A percentile compares a stretch with the other conserved stretches of the same genome.
Conservation (phyloP, 148 eudicot genomes). For the Diospyros lotus region DNA sequence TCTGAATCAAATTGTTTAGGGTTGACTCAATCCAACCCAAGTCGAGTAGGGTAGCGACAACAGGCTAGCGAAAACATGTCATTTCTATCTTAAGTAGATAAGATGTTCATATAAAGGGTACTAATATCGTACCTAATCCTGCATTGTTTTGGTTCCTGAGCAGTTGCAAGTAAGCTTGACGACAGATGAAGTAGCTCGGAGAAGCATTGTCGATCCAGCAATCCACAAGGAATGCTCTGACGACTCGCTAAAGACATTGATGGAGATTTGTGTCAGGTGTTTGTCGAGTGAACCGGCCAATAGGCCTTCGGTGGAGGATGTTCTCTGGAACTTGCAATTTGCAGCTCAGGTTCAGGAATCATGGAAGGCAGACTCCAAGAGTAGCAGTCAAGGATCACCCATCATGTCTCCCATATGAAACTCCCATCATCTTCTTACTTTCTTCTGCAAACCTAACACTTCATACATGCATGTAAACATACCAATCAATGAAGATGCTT, state of each 20-base stretch:
- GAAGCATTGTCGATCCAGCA: constrained; percentile 65
- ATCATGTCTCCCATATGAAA: background rate
- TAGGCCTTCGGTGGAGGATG: constrained; percentile 72
- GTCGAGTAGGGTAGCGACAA: too few relatives aligned
- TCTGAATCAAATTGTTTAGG: background rate
- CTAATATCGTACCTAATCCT: too few relatives aligned
- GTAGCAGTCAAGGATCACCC: constrained; percentile 42
- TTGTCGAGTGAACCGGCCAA: constrained; percentile 40
- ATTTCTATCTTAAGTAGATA: too few relatives aligned
- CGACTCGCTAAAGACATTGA: constrained; percentile 54
- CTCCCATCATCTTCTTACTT: too few relatives aligned
- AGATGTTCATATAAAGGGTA: too few relatives aligned
- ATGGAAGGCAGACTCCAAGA: constrained; percentile 28
- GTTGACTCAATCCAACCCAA: background rate
- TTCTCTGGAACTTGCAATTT: constrained; percentile 80
- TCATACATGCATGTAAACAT: too few relatives aligned
- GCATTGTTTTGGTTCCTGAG: background rate
- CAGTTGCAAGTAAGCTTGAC: constrained; percentile 56
- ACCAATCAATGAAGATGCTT: too few relatives aligned
- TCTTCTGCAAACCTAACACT: too few relatives aligned
- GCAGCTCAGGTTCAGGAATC: constrained; percentile 68
- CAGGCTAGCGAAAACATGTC: too few relatives aligned
- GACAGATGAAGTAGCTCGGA: constrained; percentile 52
- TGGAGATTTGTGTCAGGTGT: constrained; percentile 58
- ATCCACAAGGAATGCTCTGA: constrained; percentile 56